Evolutionary conservation across 2,329 filamentous ascomycete species (phyloP).

Genomic region (Calonectria hawksworthii): DNA sequence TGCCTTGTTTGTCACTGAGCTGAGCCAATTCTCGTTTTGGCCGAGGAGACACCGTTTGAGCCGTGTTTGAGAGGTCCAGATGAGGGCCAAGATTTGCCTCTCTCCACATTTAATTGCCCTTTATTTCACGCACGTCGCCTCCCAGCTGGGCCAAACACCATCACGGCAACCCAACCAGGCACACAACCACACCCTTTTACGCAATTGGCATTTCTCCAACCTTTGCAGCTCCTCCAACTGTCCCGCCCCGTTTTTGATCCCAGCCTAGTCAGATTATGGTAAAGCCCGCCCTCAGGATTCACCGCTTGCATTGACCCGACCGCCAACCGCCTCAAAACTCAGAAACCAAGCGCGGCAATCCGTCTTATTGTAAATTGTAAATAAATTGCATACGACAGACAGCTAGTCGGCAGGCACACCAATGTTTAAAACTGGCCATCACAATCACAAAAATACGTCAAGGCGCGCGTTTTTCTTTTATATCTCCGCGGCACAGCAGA

Average conservation of each 20-base stretch:
- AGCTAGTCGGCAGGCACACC: background rate
- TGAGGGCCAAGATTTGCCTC: background rate
- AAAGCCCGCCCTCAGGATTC: background rate
- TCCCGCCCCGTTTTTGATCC: conserved; percentile 5
- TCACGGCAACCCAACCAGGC: background rate
- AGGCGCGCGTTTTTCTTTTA: background rate
- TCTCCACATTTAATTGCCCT: background rate
- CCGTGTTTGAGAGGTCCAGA: background rate
- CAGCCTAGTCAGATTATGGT: background rate
- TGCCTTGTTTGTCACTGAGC: background rate
- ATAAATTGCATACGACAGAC: background rate
- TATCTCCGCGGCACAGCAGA: background rate
- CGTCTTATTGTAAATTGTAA: background rate
- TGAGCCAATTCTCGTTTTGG: conserved; percentile 5
- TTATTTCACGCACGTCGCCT: background rate
- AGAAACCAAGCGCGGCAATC: background rate
- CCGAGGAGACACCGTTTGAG: background rate
- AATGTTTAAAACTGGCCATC: background rate
- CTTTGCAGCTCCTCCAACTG: conserved; percentile 6
- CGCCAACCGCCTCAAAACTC: background rate
- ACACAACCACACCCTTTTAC: background rate
- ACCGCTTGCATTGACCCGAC: background rate
- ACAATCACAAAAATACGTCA: background rate
- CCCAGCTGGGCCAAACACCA: background rate
- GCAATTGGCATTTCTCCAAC: background rate